Conservation (phyloP, 345 rosid genomes). For the Syzygium aqueum region DNA sequence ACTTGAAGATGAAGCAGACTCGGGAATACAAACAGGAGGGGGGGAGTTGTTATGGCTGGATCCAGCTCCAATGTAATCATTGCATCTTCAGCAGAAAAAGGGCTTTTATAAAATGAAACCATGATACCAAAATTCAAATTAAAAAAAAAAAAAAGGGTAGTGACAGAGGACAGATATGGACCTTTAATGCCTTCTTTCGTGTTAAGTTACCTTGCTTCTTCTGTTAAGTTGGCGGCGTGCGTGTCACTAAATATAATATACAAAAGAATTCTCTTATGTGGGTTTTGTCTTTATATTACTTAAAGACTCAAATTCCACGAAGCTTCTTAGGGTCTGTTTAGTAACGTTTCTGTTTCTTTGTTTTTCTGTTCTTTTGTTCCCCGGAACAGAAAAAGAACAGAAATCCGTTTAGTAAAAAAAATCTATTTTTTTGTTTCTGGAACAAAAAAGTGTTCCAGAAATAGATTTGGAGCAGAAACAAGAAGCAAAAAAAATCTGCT, state of each 20-base stretch:
- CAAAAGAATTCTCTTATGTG: background rate
- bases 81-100: background rate
- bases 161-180: background rate
- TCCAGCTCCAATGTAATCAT: background rate
- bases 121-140: background rate
- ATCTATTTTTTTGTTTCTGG: no score
- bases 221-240: background rate
- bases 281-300: background rate
- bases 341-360: no score
- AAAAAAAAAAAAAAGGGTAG: background rate
- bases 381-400: no score
- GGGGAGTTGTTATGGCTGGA: background rate
- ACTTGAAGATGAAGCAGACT: background rate
- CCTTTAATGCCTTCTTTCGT: background rate
- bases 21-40: background rate
- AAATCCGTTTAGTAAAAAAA: no score
- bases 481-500: no score
- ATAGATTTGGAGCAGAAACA: no score
- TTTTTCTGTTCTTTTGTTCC: no score
- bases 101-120: background rate
- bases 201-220: background rate
- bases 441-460: no score
- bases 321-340: background rate
- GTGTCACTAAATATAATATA: background rate
- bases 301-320: background rate